Conservation (phyloP, 805 yeast species). For the Wickerhamiella spandovensis region DNA sequence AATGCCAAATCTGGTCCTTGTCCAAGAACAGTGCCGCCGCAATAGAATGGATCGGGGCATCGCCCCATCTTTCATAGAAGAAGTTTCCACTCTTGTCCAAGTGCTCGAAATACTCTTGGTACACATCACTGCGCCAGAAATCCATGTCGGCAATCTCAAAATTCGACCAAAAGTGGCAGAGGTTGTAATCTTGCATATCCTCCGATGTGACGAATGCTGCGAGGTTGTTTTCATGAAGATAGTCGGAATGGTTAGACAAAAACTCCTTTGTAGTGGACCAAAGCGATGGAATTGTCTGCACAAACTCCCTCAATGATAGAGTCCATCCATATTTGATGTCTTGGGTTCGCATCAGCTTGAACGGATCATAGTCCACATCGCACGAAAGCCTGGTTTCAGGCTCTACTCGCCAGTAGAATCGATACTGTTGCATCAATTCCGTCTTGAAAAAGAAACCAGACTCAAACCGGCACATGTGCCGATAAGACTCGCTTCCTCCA, state of each 20-base stretch:
- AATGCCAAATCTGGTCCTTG: slow-evolving; percentile 52
- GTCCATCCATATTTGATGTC: slow-evolving; percentile 79
- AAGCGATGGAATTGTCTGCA: slow-evolving; percentile 71
- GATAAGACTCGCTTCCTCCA: slow-evolving; percentile 52
- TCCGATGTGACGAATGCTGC: slow-evolving; percentile 43
- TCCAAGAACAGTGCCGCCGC: slow-evolving; percentile 50
- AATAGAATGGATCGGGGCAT: slow-evolving; percentile 79
- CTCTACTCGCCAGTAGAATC: slow-evolving; percentile 90
- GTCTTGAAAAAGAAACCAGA: slow-evolving; percentile 84
- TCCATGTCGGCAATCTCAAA: slow-evolving; percentile 69
- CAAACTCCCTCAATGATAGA: slow-evolving; percentile 68
- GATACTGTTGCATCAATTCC: slow-evolving; percentile 53
- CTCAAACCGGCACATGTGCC: slow-evolving; percentile 94
- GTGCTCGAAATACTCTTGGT: slow-evolving; percentile 49
- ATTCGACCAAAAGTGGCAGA: slow-evolving; percentile 81
- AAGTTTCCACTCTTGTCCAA: slow-evolving; percentile 67
- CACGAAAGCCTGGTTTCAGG: slow-evolving; percentile 83
- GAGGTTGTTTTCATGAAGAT: slow-evolving; percentile 51
- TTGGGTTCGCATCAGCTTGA: slow-evolving; percentile 61
- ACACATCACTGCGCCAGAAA: slow-evolving; percentile 61
- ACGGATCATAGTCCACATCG: slow-evolving; percentile 62
- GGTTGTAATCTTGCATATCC: slow-evolving; percentile 48
- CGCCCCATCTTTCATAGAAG: slow-evolving; percentile 92
- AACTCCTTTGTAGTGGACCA: slow-evolving; percentile 64
- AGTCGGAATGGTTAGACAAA: slow-evolving; percentile 45